Percentiles rank a stretch among this genome's conserved stretches.
Evolutionary conservation across 2,329 filamentous ascomycete genomes (phyloP).

Genomic region (Aureobasidium pullulans): DNA sequence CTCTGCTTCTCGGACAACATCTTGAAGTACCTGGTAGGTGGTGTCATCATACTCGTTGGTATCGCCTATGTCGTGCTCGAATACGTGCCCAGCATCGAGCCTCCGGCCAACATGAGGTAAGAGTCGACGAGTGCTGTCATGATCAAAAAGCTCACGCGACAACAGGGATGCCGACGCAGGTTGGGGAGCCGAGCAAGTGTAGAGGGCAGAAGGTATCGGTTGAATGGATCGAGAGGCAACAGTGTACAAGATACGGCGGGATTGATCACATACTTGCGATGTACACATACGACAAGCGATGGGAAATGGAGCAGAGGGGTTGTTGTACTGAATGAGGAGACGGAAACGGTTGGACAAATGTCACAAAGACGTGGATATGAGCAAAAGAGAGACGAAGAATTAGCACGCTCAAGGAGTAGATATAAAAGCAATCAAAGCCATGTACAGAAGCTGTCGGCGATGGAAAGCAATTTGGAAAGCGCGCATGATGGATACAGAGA

Average conservation of each 20-base stretch:
- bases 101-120: constrained; percentile 46
- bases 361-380: too few relatives aligned
- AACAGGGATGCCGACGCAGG: constrained; percentile 42
- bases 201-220: constrained; percentile 15
- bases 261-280: not conserved
- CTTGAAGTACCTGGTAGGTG: constrained; percentile 68
- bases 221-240: not conserved
- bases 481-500: too few relatives aligned
- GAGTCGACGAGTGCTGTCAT: constrained; percentile 2
- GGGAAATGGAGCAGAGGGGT: not conserved
- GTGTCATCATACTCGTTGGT: constrained; percentile 69
- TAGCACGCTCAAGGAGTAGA: too few relatives aligned
- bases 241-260: not conserved
- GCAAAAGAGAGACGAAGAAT: too few relatives aligned
- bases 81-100: constrained; percentile 46
- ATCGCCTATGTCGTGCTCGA: constrained; percentile 59
- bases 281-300: not conserved
- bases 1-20: constrained; percentile 65
- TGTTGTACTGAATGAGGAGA: too few relatives aligned
- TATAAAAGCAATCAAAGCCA: too few relatives aligned
- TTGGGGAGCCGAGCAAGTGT: constrained; percentile 48
- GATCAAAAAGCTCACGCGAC: not conserved
- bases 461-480: too few relatives aligned
- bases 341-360: too few relatives aligned
- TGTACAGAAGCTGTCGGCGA: too few relatives aligned